phyloP scores from a whole-genome alignment of 78 protist species.

The Ministeria vibrans region DNA sequence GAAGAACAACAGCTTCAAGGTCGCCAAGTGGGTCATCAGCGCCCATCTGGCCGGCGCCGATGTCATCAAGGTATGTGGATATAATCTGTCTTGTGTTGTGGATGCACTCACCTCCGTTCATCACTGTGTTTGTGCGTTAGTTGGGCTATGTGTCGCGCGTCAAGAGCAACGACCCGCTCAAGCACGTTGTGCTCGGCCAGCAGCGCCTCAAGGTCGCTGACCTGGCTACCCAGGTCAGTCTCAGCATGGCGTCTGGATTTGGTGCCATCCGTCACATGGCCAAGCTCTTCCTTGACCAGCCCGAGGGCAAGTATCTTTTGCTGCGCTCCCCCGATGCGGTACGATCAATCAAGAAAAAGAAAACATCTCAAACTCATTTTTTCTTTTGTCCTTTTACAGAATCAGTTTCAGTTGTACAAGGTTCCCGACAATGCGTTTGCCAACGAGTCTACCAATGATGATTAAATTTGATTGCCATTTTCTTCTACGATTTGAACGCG shows the following conservation, averaged over 20 bases:
- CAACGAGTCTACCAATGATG: too few species aligned
- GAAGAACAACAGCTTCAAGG: conserved; percentile 61
- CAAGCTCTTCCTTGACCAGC: neutral
- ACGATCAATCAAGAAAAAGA: too few species aligned
- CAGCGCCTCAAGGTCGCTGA: conserved; percentile 43
- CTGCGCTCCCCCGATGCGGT: conserved; percentile 68
- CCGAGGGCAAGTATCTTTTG: conserved; percentile 67
- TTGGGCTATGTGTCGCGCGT: conserved; percentile 35
- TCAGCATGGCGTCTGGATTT: conserved; percentile 62
- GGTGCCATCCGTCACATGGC: conserved; percentile 24
- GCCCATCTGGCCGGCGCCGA: conserved; percentile 41
- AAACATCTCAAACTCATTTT: too few species aligned
- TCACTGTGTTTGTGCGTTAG: neutral
- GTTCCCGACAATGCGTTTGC: too few species aligned
- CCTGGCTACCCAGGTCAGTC: conserved; percentile 51
- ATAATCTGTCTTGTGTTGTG: neutral
- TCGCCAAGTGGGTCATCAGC: conserved; percentile 33
- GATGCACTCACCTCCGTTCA: neutral
- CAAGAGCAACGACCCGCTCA: neutral
- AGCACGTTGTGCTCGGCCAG: conserved; percentile 51
- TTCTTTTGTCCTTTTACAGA: too few species aligned
- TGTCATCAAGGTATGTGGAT: conserved; percentile 17
- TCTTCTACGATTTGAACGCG: too few species aligned
- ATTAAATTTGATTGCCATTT: too few species aligned
- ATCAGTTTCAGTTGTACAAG: too few species aligned